These are phyloP conservation scores for Apiosordaria backusii DNA, from an alignment of 495 filamentous ascomycete genomes.

Conservation along the genomic window DNA sequence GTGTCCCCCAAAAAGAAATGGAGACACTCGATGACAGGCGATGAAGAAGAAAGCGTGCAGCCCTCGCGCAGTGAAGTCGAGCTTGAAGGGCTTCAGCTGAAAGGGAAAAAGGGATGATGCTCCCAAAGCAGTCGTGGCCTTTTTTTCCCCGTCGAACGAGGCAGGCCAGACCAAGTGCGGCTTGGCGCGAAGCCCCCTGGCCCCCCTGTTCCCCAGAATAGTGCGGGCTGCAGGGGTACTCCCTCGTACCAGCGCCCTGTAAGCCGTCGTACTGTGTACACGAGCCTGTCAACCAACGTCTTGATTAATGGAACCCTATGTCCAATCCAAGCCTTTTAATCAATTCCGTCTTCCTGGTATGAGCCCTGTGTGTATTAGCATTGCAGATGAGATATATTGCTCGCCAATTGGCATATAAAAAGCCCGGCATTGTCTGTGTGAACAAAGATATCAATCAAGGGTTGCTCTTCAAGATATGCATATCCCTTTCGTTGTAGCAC, in stretches of 20 bases:
- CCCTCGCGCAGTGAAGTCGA: constrained; percentile 21
- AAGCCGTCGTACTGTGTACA: not conserved
- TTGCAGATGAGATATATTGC: not conserved
- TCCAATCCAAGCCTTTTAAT: not conserved
- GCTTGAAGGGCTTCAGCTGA: constrained; percentile 19
- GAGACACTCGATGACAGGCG: constrained; percentile 21
- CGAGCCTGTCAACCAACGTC: constrained; percentile 2
- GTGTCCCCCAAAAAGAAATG: constrained; percentile 18
- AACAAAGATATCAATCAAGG: not conserved
- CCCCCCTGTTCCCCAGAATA: constrained; percentile 11
- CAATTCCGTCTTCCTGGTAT: not conserved
- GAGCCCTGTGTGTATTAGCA: not conserved
- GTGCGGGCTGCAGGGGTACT: not conserved
- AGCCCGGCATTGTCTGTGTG: no score
- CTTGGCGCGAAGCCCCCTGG: constrained; percentile 19
- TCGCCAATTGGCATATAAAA: not conserved
- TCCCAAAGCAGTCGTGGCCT: constrained; percentile 30
- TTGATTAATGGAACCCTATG: not conserved
- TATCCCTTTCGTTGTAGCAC: not conserved
- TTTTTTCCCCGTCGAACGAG: constrained; percentile 19
- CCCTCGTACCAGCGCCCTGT: not conserved
- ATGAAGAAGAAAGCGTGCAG: constrained; percentile 19
- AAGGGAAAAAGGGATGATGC: constrained; percentile 25
- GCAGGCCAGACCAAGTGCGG: constrained; percentile 11
- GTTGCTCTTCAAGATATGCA: not conserved